A percentile compares a stretch with the other conserved stretches of the same genome.
Conservation (phyloP, 2,329 filamentous ascomycete genomes). For the Rhynchosporium secalis region DNA sequence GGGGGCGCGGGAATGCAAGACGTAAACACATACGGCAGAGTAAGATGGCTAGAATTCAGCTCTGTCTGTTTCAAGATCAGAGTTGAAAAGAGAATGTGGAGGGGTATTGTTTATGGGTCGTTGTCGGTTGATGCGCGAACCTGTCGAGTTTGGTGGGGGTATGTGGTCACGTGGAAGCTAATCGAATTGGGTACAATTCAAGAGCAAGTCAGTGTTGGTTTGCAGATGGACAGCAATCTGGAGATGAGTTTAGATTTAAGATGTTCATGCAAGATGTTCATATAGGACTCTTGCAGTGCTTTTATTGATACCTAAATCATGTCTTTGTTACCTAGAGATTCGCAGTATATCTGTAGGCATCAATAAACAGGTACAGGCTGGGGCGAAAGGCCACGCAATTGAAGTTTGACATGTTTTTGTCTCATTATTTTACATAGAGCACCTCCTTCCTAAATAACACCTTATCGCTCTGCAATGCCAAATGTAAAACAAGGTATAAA, state of each 20-base stretch:
- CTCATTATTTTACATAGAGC: constrained; percentile 35
- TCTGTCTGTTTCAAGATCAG: constrained; percentile 3
- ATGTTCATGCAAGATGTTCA: neutral
- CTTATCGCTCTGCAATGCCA: constrained; percentile 36
- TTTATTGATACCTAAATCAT: neutral
- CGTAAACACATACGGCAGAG: constrained; percentile 11
- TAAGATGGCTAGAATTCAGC: constrained; percentile 12
- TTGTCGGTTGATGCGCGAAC: constrained; percentile 19
- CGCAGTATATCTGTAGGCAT: neutral
- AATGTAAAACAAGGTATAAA: constrained; percentile 36
- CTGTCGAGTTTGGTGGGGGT: constrained; percentile 24
- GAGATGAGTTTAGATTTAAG: neutral
- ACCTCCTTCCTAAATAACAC: constrained; percentile 28
- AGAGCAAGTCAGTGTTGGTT: neutral
- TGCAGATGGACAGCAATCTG: neutral
- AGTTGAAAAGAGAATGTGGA: constrained; percentile 13
- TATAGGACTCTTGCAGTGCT: neutral
- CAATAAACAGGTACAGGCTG: constrained; percentile 11
- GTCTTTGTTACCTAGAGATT: constrained; percentile 9
- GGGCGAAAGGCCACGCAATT: constrained; percentile 21
- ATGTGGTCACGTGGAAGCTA: constrained; percentile 19
- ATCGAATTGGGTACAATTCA: neutral
- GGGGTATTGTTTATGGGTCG: constrained; percentile 24
- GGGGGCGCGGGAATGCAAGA: neutral
- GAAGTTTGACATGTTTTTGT: constrained; percentile 32